phyloP scores from a whole-genome alignment of 169 alveolate species.

The Cryptosporidium ryanae region DNA sequence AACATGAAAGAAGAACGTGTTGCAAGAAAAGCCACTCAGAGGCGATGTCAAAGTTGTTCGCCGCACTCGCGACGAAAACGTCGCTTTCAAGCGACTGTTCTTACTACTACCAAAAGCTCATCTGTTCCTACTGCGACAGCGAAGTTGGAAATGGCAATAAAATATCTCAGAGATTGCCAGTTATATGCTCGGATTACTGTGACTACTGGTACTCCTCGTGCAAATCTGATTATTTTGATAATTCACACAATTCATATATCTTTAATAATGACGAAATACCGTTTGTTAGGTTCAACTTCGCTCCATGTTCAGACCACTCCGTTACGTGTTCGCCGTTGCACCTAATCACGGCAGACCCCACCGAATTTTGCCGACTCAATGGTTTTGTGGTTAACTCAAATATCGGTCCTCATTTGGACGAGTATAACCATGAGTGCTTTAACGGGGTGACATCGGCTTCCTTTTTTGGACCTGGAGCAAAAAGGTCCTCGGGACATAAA shows the following conservation, averaged over 20 bases:
- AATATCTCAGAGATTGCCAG: conserved; percentile 34
- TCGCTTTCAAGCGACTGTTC: conserved; percentile 42
- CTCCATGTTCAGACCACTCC: conserved; percentile 60
- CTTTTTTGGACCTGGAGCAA: conserved; percentile 40
- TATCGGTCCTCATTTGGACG: neutral
- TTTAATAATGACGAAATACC: conserved; percentile 33
- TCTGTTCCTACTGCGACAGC: conserved; percentile 56
- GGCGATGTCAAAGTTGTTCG: conserved; percentile 27
- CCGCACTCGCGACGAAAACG: conserved; percentile 22
- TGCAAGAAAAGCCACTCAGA: conserved; percentile 53
- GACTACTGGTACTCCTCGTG: conserved; percentile 45
- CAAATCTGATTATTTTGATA: conserved; percentile 40
- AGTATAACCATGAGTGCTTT: conserved; percentile 41
- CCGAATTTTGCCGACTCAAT: conserved; percentile 43
- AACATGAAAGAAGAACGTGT: conserved; percentile 67
- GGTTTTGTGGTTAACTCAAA: conserved; percentile 30
- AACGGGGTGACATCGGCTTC: conserved; percentile 41
- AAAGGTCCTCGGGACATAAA: conserved; percentile 19
- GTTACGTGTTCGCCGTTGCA: conserved; percentile 47
- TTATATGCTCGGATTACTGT: conserved; percentile 39
- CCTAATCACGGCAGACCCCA: conserved; percentile 49
- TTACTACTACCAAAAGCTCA: conserved; percentile 24
- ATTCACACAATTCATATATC: conserved; percentile 34
- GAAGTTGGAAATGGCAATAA: conserved; percentile 63
- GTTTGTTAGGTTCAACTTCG: conserved; percentile 10